Evolutionary conservation across 345 rosid genomes (phyloP).

Genomic region (Physaria fendleri): DNA sequence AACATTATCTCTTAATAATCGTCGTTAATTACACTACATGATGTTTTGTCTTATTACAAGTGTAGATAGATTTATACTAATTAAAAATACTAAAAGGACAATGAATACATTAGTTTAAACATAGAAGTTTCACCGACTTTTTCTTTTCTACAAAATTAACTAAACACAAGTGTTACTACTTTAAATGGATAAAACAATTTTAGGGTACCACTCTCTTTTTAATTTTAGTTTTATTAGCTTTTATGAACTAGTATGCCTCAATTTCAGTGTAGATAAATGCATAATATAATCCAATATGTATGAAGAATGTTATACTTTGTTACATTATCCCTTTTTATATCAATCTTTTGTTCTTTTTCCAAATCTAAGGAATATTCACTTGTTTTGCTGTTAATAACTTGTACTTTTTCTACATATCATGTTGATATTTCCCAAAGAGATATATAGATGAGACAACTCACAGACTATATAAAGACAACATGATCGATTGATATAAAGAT

Average conservation of each 20-base stretch:
- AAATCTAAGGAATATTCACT: conserved; percentile 1
- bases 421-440: conserved; percentile 6
- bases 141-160: background rate
- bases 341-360: background rate
- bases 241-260: background rate
- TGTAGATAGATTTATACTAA: background rate
- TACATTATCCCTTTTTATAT: background rate
- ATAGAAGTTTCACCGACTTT: conserved; percentile 15
- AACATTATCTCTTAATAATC: background rate
- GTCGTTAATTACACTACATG: conserved; percentile 3
- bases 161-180: conserved; percentile 3
- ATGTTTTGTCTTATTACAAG: conserved; percentile 5
- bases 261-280: background rate
- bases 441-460: conserved; percentile 5
- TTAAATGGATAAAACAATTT: background rate
- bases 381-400: background rate
- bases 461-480: background rate
- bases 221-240: background rate
- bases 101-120: background rate
- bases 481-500: background rate
- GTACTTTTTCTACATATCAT: conserved; percentile 13
- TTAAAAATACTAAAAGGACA: background rate
- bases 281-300: background rate
- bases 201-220: background rate
- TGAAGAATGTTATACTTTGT: background rate